Conservation (phyloP, 1,139 yeast species). For the Candida mesenterica region DNA sequence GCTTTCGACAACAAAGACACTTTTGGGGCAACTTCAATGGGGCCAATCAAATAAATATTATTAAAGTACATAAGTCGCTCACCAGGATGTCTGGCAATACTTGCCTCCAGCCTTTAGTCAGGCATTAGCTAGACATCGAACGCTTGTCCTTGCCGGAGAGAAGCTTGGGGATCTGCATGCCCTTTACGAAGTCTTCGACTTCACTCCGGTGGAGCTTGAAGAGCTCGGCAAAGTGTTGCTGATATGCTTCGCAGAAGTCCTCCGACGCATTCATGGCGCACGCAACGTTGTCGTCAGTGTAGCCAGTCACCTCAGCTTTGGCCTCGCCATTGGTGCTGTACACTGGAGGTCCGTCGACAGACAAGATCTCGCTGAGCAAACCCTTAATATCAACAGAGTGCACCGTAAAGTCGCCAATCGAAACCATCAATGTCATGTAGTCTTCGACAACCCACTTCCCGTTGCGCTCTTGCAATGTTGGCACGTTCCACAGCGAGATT, state of each 20-base stretch:
- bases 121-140: no score
- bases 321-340: not conserved
- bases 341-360: slow-evolving; percentile 9
- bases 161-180: not conserved
- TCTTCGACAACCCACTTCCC: slow-evolving; percentile 24
- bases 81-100: no score
- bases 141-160: not conserved
- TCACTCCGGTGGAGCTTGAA: not conserved
- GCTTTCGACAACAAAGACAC: no score
- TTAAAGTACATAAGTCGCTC: no score
- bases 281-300: slow-evolving; percentile 28
- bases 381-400: slow-evolving; percentile 34
- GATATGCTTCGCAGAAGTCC: slow-evolving; percentile 24
- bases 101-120: no score
- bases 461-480: slow-evolving; percentile 10
- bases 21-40: no score
- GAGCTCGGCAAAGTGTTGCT: slow-evolving; percentile 12
- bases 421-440: slow-evolving; percentile 30
- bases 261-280: slow-evolving; percentile 31
- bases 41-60: no score
- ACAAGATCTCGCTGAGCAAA: slow-evolving; percentile 21
- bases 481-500: slow-evolving; percentile 23
- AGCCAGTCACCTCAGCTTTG: slow-evolving; percentile 16
- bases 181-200: slow-evolving; percentile 2
- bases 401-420: slow-evolving; percentile 37